Conservation (phyloP, 1,284 basidiomycete genomes). For the Naganishia sp. region DNA sequence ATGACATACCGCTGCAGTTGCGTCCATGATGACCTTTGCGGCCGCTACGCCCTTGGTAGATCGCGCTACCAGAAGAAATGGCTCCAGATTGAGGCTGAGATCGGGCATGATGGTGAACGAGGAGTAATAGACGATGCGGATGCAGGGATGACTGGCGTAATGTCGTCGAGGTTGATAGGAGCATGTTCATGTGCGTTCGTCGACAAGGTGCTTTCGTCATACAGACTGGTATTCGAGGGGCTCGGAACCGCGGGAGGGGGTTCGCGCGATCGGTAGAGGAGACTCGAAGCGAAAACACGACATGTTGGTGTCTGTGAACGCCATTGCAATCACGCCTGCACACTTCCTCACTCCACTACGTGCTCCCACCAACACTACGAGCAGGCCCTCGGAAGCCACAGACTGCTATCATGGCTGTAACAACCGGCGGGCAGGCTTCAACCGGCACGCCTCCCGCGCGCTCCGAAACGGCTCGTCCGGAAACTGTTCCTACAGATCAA, state of each 20-base stretch:
- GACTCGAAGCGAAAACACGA: background rate
- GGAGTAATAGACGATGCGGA: too few relatives aligned
- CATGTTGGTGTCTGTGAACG: background rate
- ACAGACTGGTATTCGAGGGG: too few relatives aligned
- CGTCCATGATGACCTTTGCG: conserved; percentile 82
- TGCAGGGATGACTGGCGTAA: too few relatives aligned
- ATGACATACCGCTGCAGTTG: conserved; percentile 65
- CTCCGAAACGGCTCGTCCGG: background rate
- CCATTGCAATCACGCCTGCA: background rate
- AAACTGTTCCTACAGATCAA: conserved; percentile 7
- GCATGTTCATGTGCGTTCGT: too few relatives aligned
- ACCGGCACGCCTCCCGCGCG: conserved; percentile 11
- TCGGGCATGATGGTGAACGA: conserved; percentile 9
- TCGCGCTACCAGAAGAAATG: conserved; percentile 84
- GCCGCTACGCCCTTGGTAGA: conserved; percentile 86
- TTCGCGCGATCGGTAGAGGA: background rate
- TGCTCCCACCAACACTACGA: background rate
- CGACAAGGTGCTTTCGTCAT: too few relatives aligned
- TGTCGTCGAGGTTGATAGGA: too few relatives aligned
- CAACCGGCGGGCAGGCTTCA: conserved; percentile 22
- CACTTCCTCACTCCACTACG: too few relatives aligned
- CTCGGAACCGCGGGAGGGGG: background rate
- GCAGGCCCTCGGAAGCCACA: background rate
- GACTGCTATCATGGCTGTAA: conserved; percentile 17
- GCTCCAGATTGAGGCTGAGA: conserved; percentile 66